Percentiles rank a stretch among this genome's conserved stretches.
Conservation (phyloP, 176 grass and related monocot species). For the Avena insularis region DNA sequence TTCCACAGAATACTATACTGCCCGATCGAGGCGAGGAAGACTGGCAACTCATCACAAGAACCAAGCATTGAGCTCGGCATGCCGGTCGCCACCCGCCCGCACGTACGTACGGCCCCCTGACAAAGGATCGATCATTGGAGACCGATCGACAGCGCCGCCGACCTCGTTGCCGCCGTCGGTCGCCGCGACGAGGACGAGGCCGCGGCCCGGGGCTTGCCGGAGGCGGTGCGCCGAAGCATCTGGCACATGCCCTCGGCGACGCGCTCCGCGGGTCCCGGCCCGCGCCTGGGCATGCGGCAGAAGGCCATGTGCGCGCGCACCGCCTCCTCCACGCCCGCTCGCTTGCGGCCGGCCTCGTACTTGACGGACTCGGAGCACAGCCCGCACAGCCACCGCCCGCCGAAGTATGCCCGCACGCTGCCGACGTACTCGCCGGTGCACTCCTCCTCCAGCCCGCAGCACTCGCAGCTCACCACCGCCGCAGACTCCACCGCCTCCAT, state of each 20-base stretch:
- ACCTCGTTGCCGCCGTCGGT: conserved; percentile 19
- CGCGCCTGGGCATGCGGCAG: conserved; percentile 60
- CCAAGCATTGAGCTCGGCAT: no score
- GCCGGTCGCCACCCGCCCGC: no score
- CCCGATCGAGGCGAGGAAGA: no score
- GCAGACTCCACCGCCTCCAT: conserved; percentile 45
- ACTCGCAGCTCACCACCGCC: conserved; percentile 70
- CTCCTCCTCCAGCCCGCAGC: conserved; percentile 84
- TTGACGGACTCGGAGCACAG: conserved; percentile 81
- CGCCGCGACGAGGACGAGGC: conserved; percentile 24
- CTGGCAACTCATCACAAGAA: no score
- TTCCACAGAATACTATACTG: no score
- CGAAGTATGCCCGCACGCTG: conserved; percentile 59
- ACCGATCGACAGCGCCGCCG: conserved; percentile 9
- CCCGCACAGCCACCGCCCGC: conserved; percentile 78
- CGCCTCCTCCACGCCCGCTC: conserved; percentile 56
- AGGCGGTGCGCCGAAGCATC: conserved; percentile 63
- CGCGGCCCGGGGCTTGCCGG: conserved; percentile 20
- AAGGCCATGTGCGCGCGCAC: conserved; percentile 77
- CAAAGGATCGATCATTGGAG: not conserved
- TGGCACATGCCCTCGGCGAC: conserved; percentile 88
- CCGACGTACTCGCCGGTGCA: conserved; percentile 75
- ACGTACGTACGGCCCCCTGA: no score
- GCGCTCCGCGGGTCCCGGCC: conserved; percentile 55
- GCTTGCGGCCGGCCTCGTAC: conserved; percentile 20